Evolutionary conservation across 257 asterid species (phyloP).

Genomic region (Ballota nigra): DNA sequence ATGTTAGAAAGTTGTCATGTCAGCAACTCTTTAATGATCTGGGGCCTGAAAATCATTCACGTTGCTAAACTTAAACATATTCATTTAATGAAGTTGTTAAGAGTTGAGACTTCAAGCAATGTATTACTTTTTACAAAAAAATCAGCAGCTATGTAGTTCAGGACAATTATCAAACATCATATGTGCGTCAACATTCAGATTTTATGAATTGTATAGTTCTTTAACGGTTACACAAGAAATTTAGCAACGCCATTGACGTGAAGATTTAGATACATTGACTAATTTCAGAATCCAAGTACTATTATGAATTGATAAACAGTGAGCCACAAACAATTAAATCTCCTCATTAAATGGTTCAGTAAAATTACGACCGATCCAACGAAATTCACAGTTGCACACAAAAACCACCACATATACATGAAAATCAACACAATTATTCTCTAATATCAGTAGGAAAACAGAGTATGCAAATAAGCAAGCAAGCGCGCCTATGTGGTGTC

Average conservation of each 20-base stretch:
- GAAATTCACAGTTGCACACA: not conserved
- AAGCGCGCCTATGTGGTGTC: no score
- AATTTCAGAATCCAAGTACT: not conserved
- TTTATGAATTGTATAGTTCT: not conserved
- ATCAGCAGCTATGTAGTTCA: not conserved
- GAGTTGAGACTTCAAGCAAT: not conserved
- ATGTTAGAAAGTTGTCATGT: not conserved
- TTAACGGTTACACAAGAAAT: not conserved
- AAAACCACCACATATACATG: not conserved
- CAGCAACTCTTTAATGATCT: not conserved
- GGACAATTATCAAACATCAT: conserved; percentile 19
- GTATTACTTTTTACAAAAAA: not conserved
- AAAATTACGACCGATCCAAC: not conserved
- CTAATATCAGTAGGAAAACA: not conserved
- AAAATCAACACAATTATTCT: not conserved
- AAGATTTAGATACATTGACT: not conserved
- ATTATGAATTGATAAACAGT: not conserved
- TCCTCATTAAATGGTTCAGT: not conserved
- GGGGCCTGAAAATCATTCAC: not conserved
- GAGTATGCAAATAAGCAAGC: not conserved
- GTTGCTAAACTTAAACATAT: not conserved
- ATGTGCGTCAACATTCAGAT: not conserved
- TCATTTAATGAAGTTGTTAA: not conserved
- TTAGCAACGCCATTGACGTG: not conserved
- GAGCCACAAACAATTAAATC: not conserved